Evolutionary conservation across 139 green algal species (phyloP), one percentile per base, ranked within the genome.

Genomic region (Prasinococcaceae sp.): DNA sequence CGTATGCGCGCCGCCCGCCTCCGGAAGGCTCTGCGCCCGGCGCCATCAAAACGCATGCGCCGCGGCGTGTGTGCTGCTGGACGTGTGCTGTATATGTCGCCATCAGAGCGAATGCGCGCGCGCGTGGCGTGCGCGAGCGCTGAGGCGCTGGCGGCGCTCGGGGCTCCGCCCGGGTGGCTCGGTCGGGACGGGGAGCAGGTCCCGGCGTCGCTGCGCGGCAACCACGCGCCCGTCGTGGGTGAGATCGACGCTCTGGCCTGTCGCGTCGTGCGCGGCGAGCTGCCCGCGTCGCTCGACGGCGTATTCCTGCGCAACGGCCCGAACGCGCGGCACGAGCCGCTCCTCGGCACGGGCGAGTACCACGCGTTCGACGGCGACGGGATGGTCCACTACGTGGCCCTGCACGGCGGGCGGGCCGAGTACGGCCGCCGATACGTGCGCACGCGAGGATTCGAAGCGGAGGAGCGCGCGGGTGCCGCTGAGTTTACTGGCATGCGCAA

Each of bases 351-450:
- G 47, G 17, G 27, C 4, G 16, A 22, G 26, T 66, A 72, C 22
- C 55, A 70, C 44, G 48, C 45, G 50, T 70, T 85, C 56, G 77
- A 85, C 40, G 77, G 78, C 8, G 79, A 86, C 47, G 81, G 78
- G 45, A 87, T 87, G 79, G 33, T 85, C 20, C 82, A 88, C 52
- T 64, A 53, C 0, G 72, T 81, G 16, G 64, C 72, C 33, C 65
- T 88, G 36, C 5, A 36, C 26, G 9, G 17, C 16, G 75, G 75
- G 41, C 50, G 47, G 16, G 83, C 72, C 4, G 37, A 47, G 3
- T 92, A 86, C 68, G 65, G 55, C 65, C 81, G 79, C 56, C 52
- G 53, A 28, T 85, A 53, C 45, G 65, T 92, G 16, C 24, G 73
- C 0, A 87, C 80, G 2, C 14, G 45, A 3, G 60, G 76, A 10